Evolutionary conservation across 2,329 filamentous ascomycete genomes (phyloP).

Genomic region (Beauveria sp.): DNA sequence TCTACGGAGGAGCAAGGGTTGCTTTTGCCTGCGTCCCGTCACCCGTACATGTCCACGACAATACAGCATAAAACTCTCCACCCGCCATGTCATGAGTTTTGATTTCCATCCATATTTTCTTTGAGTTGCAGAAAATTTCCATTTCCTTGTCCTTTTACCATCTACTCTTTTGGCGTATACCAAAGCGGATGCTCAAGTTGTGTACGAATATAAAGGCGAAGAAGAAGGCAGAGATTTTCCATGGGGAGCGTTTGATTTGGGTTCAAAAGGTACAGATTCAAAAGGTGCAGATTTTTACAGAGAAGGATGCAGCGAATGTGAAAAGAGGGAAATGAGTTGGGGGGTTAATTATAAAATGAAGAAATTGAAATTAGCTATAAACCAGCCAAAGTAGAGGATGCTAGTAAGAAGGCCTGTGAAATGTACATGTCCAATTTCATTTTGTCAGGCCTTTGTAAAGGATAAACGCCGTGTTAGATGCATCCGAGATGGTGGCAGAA

Average conservation of each 20-base stretch:
- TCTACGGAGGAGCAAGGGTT: neutral
- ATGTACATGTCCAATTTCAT: neutral
- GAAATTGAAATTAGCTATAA: constrained; percentile 1
- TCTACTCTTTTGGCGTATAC: constrained; percentile 9
- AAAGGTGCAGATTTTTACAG: neutral
- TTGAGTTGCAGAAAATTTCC: neutral
- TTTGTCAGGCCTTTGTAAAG: neutral
- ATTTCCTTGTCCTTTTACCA: neutral
- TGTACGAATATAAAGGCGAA: constrained; percentile 5
- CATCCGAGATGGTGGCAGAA: neutral
- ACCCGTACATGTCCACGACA: neutral
- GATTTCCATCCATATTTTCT: neutral
- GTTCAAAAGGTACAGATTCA: neutral
- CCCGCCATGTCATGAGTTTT: neutral
- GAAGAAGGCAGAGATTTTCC: neutral
- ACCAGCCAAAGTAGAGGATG: neutral
- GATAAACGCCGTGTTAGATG: neutral
- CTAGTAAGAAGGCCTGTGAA: neutral
- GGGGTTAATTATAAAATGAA: neutral
- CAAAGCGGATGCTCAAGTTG: constrained; percentile 4
- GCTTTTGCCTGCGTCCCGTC: neutral
- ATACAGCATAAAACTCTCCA: neutral
- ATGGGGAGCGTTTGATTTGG: constrained; percentile 6
- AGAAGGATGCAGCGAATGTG: neutral
- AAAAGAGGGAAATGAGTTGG: neutral